These are phyloP conservation scores for Cordyceps fumosorosea DNA, from an alignment of 2,329 filamentous ascomycete species.

Conservation along the genomic window DNA sequence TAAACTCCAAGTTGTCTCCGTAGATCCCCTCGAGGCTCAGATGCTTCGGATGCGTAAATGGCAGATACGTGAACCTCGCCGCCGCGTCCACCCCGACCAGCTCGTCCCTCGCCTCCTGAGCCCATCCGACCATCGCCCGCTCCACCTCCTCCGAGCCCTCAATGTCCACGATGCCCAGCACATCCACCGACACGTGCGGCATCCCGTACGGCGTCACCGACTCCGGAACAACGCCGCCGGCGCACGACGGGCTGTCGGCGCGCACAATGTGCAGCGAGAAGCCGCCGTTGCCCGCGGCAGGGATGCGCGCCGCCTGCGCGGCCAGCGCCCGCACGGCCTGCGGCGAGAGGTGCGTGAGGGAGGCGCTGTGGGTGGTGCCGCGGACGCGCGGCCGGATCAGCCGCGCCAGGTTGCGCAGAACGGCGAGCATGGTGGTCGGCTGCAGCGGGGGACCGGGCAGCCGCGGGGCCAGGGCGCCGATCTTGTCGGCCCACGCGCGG, in stretches of 20 bases:
- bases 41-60: conserved; percentile 22
- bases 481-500: conserved; percentile 21
- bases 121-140: conserved; percentile 21
- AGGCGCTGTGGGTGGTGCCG: conserved; percentile 18
- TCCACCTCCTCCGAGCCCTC: conserved; percentile 19
- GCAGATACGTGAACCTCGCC: conserved; percentile 25
- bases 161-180: conserved; percentile 21
- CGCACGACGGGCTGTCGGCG: conserved; percentile 5
- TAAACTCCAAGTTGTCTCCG: conserved; percentile 24
- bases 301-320: conserved; percentile 17
- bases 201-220: conserved; percentile 25
- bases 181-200: conserved; percentile 31
- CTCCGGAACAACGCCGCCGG: conserved; percentile 11
- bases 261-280: conserved; percentile 7
- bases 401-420: conserved; percentile 15
- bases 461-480: conserved; percentile 22
- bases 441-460: conserved; percentile 22
- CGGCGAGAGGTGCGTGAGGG: conserved; percentile 20
- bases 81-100: conserved; percentile 21
- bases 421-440: conserved; percentile 18
- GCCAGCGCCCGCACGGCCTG: conserved; percentile 22
- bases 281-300: conserved; percentile 20
- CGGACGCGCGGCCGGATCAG: conserved; percentile 19
- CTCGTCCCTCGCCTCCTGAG: conserved; percentile 17
- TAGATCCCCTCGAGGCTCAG: conserved; percentile 24